Evolutionary conservation across 768 basidiomycete genomes (phyloP), one percentile per base, ranked within the genome.

Genomic region (Tylopilus felleus): DNA sequence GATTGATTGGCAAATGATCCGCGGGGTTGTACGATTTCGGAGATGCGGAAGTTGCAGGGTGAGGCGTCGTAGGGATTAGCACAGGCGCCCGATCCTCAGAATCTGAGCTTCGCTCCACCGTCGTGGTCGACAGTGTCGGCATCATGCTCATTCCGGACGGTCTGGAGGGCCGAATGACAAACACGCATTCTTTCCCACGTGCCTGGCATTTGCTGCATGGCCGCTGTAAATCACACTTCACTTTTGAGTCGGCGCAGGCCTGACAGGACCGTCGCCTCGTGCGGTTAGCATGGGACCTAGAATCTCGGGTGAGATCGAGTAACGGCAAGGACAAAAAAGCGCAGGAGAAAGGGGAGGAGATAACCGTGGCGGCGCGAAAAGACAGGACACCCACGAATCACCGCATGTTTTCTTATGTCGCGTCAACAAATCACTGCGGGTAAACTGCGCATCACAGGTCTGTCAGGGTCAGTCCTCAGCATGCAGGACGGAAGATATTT

Each of bases 211-310:
- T 84, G 17, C 83, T 78, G 66, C 86, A 88, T 17, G 86, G 86
- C 52, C 75, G 79, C 58, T 83, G 78, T 8, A 86, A 72, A 65
- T 86, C 81, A 67, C 86, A 88, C 71, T 85, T 87, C 14, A 86
- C 79, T 70, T 88, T 88, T n/a, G 85, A 85, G 59, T 84, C 83
- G 3, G 84, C 85, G 66, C 86, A 88, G 19, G 84, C 80, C 71
- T 81, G 80, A 62, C 86, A 88, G 2, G 85, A 87, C 61, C 85
- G 85, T 57, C 84, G 74, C 53, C 84, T 74, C 33, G 85, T 85
- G 49, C 80, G 76, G 59, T 80, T 80, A 47, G 75, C 74, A 59
- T 77, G 59, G 60, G 60, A 64, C 51, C 65, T 66, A 59, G 59
- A 60, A 66, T 56, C 61, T 52, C 31, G 55, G 53, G 57, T 53